A percentile compares a stretch with the other conserved stretches of the same genome.
Evolutionary conservation across 1,284 basidiomycete species (phyloP).

Genomic region (Cystobasidium slooffiae): DNA sequence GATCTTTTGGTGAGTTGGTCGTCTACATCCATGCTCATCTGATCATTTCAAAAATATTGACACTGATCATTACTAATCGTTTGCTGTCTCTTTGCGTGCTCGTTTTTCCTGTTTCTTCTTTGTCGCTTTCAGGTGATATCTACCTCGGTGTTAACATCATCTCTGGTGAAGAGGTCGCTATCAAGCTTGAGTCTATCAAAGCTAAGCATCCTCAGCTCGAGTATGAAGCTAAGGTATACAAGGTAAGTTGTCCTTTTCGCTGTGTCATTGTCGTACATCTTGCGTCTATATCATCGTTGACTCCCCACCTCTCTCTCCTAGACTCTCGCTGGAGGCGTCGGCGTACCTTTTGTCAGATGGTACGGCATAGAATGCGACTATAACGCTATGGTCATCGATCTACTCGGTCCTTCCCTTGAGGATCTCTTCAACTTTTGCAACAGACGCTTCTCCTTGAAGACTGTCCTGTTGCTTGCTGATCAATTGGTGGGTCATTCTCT

Average conservation of each 20-base stretch:
- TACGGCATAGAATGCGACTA: constrained; percentile 99
- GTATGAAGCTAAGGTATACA: constrained; percentile 69
- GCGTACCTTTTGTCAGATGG: constrained; percentile 97
- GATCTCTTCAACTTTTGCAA: constrained; percentile 99
- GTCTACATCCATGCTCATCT: neutral
- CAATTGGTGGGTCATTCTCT: constrained; percentile 73
- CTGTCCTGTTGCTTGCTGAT: constrained; percentile 93
- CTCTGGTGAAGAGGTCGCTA: constrained; percentile 99
- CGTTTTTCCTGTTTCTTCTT: too few relatives aligned
- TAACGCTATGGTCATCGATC: constrained; percentile 99
- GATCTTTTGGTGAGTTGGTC: constrained; percentile 82
- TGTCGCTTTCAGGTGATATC: constrained; percentile 76
- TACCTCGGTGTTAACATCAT: constrained; percentile 99
- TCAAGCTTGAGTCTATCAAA: constrained; percentile 99
- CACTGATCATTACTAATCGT: constrained; percentile 1
- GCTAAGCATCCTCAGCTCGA: constrained; percentile 99
- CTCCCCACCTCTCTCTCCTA: constrained; percentile 35
- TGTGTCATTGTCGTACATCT: too few relatives aligned
- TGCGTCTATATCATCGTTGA: too few relatives aligned
- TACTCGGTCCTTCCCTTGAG: constrained; percentile 94
- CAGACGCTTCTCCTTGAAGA: constrained; percentile 97
- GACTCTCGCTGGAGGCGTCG: constrained; percentile 96
- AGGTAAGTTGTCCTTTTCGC: constrained; percentile 45
- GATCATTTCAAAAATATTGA: neutral
- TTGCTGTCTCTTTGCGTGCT: neutral